A percentile compares a stretch with the other conserved stretches of the same genome.
These are phyloP conservation scores for Cystofilobasidium macerans DNA, from an alignment of 768 basidiomycete genomes.

Conservation along the genomic window DNA sequence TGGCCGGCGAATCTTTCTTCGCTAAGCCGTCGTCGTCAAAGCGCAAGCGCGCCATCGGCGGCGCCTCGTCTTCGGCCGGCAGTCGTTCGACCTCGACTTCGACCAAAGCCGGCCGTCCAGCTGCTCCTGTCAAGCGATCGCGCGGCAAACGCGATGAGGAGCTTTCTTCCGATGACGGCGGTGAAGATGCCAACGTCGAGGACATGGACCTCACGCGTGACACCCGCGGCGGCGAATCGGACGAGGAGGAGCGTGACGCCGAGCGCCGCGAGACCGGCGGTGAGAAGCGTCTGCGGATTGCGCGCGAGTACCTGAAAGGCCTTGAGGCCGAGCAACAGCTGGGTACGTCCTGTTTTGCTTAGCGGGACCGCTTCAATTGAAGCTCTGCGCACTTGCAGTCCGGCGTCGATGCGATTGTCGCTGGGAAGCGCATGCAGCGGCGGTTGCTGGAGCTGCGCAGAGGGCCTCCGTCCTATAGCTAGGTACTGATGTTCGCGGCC, in stretches of 20 bases:
- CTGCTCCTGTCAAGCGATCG: not conserved
- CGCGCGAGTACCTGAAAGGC: constrained; percentile 76
- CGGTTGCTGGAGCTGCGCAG: too few species aligned
- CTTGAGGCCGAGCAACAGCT: constrained; percentile 56
- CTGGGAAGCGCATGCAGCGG: too few species aligned
- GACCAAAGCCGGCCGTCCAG: not conserved
- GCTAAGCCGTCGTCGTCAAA: constrained; percentile 16
- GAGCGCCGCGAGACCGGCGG: constrained; percentile 26
- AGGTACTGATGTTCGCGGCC: too few species aligned
- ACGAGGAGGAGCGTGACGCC: constrained; percentile 69
- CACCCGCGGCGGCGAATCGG: constrained; percentile 53
- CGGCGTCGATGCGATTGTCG: too few species aligned
- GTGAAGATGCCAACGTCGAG: constrained; percentile 42
- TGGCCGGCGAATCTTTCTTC: constrained; percentile 23
- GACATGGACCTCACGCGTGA: constrained; percentile 60
- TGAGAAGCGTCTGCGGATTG: constrained; percentile 76
- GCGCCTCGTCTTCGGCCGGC: not conserved
- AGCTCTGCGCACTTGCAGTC: too few species aligned
- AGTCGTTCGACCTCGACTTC: not conserved
- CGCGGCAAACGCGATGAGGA: constrained; percentile 30
- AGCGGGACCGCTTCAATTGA: too few species aligned
- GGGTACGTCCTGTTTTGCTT: not conserved
- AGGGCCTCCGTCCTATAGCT: too few species aligned
- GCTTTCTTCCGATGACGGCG: constrained; percentile 30
- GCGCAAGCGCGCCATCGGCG: constrained; percentile 6